A percentile compares a stretch with the other conserved stretches of the same genome.
phyloP scores from a whole-genome alignment of 2,329 filamentous ascomycete genomes.

The Leptographium procerum region DNA sequence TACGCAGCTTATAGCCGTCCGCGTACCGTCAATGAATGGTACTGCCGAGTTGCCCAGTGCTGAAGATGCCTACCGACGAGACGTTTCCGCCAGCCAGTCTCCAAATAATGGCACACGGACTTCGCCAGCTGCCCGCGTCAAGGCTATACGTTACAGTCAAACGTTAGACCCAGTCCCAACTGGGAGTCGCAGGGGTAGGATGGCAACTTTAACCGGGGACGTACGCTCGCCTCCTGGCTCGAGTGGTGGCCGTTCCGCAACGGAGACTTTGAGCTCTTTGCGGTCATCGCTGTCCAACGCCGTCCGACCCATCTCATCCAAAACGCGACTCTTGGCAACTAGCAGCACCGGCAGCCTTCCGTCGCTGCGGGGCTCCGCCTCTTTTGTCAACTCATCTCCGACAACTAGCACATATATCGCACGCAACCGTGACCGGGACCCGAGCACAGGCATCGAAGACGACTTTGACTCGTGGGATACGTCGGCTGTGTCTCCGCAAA shows the following conservation, averaged over 20 bases:
- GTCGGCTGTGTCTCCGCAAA: conserved; percentile 52
- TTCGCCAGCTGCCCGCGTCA: conserved; percentile 26
- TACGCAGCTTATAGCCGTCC: conserved; percentile 22
- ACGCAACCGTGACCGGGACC: conserved; percentile 15
- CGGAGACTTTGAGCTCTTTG: conserved; percentile 35
- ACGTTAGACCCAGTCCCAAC: conserved; percentile 32
- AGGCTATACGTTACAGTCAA: conserved; percentile 40
- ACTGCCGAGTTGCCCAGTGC: neutral
- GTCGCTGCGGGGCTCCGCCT: conserved; percentile 28
- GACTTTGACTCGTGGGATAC: conserved; percentile 69
- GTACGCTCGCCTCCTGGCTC: conserved; percentile 32
- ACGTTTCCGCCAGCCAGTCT: conserved; percentile 14
- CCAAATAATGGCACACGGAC: conserved; percentile 16
- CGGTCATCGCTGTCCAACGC: conserved; percentile 35
- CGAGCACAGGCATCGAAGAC: conserved; percentile 35
- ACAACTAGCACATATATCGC: neutral
- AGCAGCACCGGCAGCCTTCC: conserved; percentile 9
- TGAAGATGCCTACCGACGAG: neutral
- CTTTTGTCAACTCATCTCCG: conserved; percentile 25
- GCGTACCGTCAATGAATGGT: neutral
- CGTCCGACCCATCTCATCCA: conserved; percentile 45
- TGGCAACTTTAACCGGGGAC: conserved; percentile 10
- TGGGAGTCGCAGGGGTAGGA: conserved; percentile 22
- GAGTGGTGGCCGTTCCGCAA: conserved; percentile 30
- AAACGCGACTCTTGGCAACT: conserved; percentile 36